These are phyloP conservation scores for Phytopythium litorale DNA, from an alignment of 352 stramenopile species.

Conservation along the genomic window DNA sequence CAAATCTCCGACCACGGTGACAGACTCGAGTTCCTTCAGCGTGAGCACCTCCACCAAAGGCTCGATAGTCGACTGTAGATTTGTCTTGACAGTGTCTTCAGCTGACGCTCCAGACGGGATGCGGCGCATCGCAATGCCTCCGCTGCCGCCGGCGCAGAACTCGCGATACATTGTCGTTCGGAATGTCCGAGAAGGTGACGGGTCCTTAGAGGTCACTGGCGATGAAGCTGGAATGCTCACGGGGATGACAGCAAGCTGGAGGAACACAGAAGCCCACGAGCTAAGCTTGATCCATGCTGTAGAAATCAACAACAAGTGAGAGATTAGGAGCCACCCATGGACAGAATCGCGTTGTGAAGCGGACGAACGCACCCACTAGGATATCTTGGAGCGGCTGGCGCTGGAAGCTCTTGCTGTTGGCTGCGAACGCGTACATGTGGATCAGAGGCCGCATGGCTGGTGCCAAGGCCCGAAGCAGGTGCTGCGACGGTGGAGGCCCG, in stretches of 20 bases:
- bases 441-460: conserved; percentile 57
- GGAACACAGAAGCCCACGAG: conserved; percentile 23
- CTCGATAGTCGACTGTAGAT: conserved; percentile 35
- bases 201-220: conserved; percentile 13
- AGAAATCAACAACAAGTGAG: neutral
- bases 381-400: conserved; percentile 41
- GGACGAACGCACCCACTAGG: conserved; percentile 32
- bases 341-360: neutral
- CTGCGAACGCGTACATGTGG: conserved; percentile 70
- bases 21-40: conserved; percentile 59
- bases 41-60: conserved; percentile 53
- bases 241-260: conserved; percentile 57
- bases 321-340: neutral
- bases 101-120: neutral
- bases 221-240: conserved; percentile 31
- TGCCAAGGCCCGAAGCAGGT: conserved; percentile 38
- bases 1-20: conserved; percentile 63
- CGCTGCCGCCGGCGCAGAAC: conserved; percentile 62
- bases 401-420: conserved; percentile 62
- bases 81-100: conserved; percentile 7
- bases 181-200: conserved; percentile 12
- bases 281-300: conserved; percentile 33
- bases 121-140: conserved; percentile 46
- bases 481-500: conserved; percentile 55
- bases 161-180: conserved; percentile 9